Evolutionary conservation across 345 rosid genomes (phyloP).

Genomic region (Gossypium arboreum): DNA sequence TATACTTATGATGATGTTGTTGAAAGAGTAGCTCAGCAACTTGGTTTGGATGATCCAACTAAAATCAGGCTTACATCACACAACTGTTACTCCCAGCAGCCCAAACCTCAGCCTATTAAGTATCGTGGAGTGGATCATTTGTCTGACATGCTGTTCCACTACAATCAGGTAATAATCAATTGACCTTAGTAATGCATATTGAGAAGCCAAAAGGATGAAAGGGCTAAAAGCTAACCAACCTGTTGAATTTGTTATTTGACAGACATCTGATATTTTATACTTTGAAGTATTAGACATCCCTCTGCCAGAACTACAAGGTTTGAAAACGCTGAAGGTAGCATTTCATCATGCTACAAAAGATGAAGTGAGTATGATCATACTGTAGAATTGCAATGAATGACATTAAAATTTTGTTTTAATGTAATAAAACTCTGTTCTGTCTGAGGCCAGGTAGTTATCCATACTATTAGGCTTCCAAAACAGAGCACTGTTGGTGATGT

Average conservation of each 20-base stretch:
- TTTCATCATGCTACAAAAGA: constrained; percentile 77
- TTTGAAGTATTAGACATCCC: constrained; percentile 96
- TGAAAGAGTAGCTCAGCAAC: constrained; percentile 56
- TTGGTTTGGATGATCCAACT: constrained; percentile 65
- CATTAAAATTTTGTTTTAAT: constrained; percentile 13
- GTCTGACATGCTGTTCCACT: constrained; percentile 85
- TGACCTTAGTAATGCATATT: not conserved
- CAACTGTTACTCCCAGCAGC: constrained; percentile 71
- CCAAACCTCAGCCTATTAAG: constrained; percentile 69
- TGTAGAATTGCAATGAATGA: not conserved
- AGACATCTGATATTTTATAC: constrained; percentile 88
- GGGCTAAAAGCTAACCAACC: constrained; percentile 16
- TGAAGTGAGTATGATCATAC: constrained; percentile 52
- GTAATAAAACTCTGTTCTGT: constrained; percentile 20
- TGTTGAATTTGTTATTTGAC: constrained; percentile 23
- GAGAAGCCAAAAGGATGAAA: not conserved
- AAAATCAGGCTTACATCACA: constrained; percentile 71
- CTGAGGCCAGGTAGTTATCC: constrained; percentile 62
- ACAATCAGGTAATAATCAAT: constrained; percentile 62
- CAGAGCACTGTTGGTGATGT: constrained; percentile 93
- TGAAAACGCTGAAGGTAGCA: constrained; percentile 83
- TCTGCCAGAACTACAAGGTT: constrained; percentile 87
- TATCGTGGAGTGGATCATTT: constrained; percentile 64
- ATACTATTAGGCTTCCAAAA: constrained; percentile 85
- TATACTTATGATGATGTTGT: constrained; percentile 93